Base-by-base conservation (phyloP, 805 yeast genomes). In the Metschnikowia noctiluminum region DNA sequence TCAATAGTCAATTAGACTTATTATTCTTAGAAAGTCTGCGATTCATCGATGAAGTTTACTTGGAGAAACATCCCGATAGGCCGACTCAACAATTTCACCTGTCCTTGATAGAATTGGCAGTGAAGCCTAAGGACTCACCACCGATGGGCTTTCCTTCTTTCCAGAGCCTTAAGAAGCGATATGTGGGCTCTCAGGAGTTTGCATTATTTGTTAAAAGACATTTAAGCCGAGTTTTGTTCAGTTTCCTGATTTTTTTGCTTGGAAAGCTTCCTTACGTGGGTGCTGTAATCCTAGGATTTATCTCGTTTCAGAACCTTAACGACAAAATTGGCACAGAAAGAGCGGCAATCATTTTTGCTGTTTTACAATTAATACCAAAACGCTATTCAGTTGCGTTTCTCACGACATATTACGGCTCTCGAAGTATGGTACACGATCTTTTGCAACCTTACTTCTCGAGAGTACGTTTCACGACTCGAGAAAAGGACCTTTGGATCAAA, bases 361-460 rank as follows among this genome's bases (percentile, higher is more conserved):
- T 71, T 0, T 56, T 77, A 12, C 58, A 66, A 16, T 37, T 71
- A 10, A 44, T 71, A 13, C 76, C 82, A 0, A 57, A 64, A 27
- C 46, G 59, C 28, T 62, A 66, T 50, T 59, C 73, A 12, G 59
- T 74, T 21, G 49, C 66, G 9, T 62, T 77, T 31, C 57, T 79
- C 35, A 63, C 76, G 14, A 64, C 75, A 1, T 77, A 71, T 53
- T 74, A 76, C 67, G 83, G 82, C 2, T 64, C 76, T 13, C 58
- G 74, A 12, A 66, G 73, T 38, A 64, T 80, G 46, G 63, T 71
- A 43, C 64, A 73, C 36, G 80, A 77, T 38, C 66, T 81, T 43
- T 66, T 81, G 35, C 57, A 61, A 6, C 84, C 84, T 5, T 81
- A 78, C 59, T 77, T 81, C 59, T 56, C 67, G 9, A 64, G 77